These are phyloP conservation scores for Naganishia sp. DNA, from an alignment of 1,284 basidiomycete species.

Conservation along the genomic window DNA sequence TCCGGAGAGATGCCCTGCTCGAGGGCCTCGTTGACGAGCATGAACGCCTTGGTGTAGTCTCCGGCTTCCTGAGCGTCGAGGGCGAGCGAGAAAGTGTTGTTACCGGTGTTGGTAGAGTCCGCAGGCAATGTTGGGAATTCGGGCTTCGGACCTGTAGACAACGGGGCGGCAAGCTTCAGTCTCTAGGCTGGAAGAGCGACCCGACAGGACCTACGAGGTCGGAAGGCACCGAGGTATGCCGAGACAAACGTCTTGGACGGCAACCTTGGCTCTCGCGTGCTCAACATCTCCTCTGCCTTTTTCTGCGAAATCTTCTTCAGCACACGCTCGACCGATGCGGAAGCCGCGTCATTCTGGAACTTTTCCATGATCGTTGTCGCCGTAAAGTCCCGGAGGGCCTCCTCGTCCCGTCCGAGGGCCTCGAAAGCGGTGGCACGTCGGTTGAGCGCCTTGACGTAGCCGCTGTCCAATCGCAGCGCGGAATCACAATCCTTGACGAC, in stretches of 20 bases:
- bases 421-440: slow-evolving; percentile 86
- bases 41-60: slow-evolving; percentile 82
- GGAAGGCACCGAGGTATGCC: slow-evolving; percentile 96
- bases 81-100: slow-evolving; percentile 77
- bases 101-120: slow-evolving; percentile 62
- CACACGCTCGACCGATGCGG: slow-evolving; percentile 84
- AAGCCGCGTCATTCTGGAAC: slow-evolving; percentile 80
- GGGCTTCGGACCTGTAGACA: slow-evolving; percentile 64
- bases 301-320: slow-evolving; percentile 77
- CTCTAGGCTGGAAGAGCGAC: background rate
- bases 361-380: slow-evolving; percentile 91
- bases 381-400: slow-evolving; percentile 87
- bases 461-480: slow-evolving; percentile 79
- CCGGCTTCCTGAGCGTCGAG: slow-evolving; percentile 80
- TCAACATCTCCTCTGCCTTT: slow-evolving; percentile 71
- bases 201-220: slow-evolving; percentile 64
- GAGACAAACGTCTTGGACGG: slow-evolving; percentile 92
- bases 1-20: slow-evolving; percentile 75
- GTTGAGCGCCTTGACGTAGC: slow-evolving; percentile 94
- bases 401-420: slow-evolving; percentile 70
- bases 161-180: background rate
- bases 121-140: slow-evolving; percentile 72
- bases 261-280: slow-evolving; percentile 78
- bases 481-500: slow-evolving; percentile 90
- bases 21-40: slow-evolving; percentile 80